Conservation (phyloP, 108 stramenopile species). For the Aureococcus anophagefferens region DNA sequence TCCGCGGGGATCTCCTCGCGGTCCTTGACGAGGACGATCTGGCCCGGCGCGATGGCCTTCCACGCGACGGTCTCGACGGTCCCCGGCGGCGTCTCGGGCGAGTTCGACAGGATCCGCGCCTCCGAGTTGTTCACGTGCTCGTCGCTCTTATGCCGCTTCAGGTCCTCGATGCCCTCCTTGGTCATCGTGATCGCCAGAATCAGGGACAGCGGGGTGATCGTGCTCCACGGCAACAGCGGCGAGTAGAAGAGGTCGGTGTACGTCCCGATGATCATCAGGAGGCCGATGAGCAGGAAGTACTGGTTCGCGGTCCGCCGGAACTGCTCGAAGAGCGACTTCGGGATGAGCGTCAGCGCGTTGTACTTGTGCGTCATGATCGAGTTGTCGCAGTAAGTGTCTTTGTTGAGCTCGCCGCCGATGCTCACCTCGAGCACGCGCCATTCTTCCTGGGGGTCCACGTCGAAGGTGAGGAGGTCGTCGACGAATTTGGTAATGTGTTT, state of each 20-base stretch:
- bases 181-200: conserved; percentile 73
- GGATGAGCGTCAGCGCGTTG: conserved; percentile 1
- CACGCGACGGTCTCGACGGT: conserved; percentile 3
- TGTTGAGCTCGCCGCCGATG: neutral
- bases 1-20: conserved; percentile 88
- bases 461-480: neutral
- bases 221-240: conserved; percentile 82
- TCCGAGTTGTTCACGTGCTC: conserved; percentile 59
- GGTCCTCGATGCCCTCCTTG: conserved; percentile 82
- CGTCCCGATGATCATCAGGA: conserved; percentile 80
- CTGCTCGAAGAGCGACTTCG: conserved; percentile 3
- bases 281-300: conserved; percentile 84
- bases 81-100: conserved; percentile 7
- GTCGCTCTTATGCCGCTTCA: conserved; percentile 71
- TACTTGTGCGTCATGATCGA: conserved; percentile 1
- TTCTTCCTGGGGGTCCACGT: neutral
- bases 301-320: conserved; percentile 58
- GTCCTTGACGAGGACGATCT: conserved; percentile 77
- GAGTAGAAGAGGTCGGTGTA: conserved; percentile 68
- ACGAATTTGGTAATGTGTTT: too few relatives aligned
- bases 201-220: conserved; percentile 71
- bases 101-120: conserved; percentile 41
- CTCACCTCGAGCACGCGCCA: neutral
- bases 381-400: neutral
- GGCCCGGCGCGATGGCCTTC: conserved; percentile 67